A percentile compares a stretch with the other conserved stretches of the same genome.
phyloP scores from a whole-genome alignment of 371 early-diverging fungal species.

The Mucor sp. region DNA sequence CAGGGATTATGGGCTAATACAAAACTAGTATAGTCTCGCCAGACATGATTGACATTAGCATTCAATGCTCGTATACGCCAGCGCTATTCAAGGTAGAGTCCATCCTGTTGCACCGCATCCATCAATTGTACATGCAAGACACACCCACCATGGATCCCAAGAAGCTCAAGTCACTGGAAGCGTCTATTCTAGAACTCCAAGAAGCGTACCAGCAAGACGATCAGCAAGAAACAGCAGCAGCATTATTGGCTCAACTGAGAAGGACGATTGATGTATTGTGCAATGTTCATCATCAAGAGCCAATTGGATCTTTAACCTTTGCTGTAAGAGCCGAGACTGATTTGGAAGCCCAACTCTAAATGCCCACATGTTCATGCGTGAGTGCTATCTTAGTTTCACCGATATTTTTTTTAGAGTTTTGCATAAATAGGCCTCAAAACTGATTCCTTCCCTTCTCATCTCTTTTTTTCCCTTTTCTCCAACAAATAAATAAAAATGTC shows the following conservation, averaged over 20 bases:
- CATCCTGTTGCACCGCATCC: slow-evolving; percentile 11
- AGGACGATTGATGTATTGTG: background rate
- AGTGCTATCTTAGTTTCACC: background rate
- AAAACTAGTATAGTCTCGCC: slow-evolving; percentile 6
- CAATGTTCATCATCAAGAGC: slow-evolving; percentile 3
- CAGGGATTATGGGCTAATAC: background rate
- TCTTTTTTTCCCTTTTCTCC: slow-evolving; percentile 30
- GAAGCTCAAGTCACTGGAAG: slow-evolving; percentile 10
- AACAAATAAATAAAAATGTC: slow-evolving; percentile 6
- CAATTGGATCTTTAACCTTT: slow-evolving; percentile 12
- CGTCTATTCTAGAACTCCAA: slow-evolving; percentile 10
- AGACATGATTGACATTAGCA: slow-evolving; percentile 11
- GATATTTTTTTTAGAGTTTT: background rate
- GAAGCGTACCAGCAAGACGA: slow-evolving; percentile 11
- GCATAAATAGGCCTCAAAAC: background rate
- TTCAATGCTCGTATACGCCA: slow-evolving; percentile 19
- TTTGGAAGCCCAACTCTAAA: background rate
- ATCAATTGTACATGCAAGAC: background rate
- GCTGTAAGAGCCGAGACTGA: background rate
- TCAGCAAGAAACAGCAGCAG: background rate
- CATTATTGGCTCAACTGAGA: background rate
- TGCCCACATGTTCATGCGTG: background rate
- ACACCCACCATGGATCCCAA: background rate
- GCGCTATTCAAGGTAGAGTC: slow-evolving; percentile 22
- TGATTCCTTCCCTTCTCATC: background rate